Evolutionary conservation across 345 rosid species (phyloP), one percentile per base, ranked within the genome.

Genomic region (Bretschneidera sinensis): DNA sequence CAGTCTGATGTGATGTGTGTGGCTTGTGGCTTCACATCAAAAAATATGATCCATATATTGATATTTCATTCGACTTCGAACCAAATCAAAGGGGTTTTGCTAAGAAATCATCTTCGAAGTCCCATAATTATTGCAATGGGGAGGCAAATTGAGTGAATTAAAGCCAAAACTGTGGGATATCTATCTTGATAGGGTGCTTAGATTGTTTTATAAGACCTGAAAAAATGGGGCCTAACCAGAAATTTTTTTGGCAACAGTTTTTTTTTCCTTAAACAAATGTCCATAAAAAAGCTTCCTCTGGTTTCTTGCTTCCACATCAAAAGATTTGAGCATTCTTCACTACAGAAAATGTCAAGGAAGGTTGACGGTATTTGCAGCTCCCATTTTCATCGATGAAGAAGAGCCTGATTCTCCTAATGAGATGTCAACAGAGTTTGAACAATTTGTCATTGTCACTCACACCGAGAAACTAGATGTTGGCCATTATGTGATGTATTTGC

Each of bases 201-300:
- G 83, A 84, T 59, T 71, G 79, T 16, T 84, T 81, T 61, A 84
- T 86, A 24, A 75, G 81, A 60, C 81, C 89, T 1, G 89, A 84
- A 74, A 81, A 73, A 68, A 69, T 84, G 70, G 89, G 89, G 13
- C 60, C 86, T 43, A 86, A 84, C 69, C 89, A 84, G 74, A 84
- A 84, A 61, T 81, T 84, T 71, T 84, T 81, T 74, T 84, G 89
- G 72, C 89, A 84, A 57, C 81, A 77, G 59, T 84, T 84, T 81
- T 57, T n/a, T n/a, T n/a, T n/a, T n/a, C n/a, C 86, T 81, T 54
- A 84, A 84, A 64, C 89, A 84, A 74, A 81, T 84, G 86, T 84
- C 89, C 21, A 84, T 84, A 54, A 75, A 81, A 71, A 84, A 81
- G 79, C 89, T 84, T 62, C 89, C 89, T 5, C 54, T 84, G 54